Base-by-base conservation (phyloP, 1,139 yeast species). In the Candida glucosophila region DNA sequence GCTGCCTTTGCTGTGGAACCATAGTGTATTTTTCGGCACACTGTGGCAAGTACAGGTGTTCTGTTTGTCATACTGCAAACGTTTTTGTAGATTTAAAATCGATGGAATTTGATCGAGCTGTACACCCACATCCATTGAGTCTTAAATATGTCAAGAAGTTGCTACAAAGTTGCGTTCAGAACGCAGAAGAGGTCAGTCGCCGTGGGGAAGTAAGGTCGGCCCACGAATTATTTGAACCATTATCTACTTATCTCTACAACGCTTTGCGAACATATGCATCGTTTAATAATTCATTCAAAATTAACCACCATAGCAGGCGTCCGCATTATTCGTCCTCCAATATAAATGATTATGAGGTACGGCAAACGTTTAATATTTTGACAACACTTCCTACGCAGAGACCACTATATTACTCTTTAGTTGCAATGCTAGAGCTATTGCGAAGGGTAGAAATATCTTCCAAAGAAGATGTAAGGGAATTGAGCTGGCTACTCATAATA, bases 1-100 rank as follows among this genome's bases (percentile, higher is more conserved):
- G 47, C 29, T 63, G 70, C 35, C 43, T 42, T 10, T 80, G 92
- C 43, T 80, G 93, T 51, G 81, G 79, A 1, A 67, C 75, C 0
- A 41, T 66, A 5, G 47, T 78, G 19, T 59, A 67, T 8, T 64
- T 69, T 35, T 77, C 79, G 0, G 48, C 48, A 5, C 45, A 45
- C 6, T 55, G 67, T 2, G 30, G 44, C 6, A 73, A 72, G 37
- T 73, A 70, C 44, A 63, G 66, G 31, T 80, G 92, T 40, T 57
- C 71, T 0, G 52, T 65, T 1, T 76, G 85, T 37, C 60, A 60
- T 20, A 66, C 79, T 6, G 71, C 69, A n/a, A 58, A 55, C 34
- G 36, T 62, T 23, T 31, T 23, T 6, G 19, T 61, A 33, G 38
- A 30, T 20, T 30, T 29, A 19, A 27, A 33, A 12, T 31, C 34